A percentile compares a stretch with the other conserved stretches of the same genome.
Evolutionary conservation across 257 asterid genomes (phyloP).

Genomic region (Nicotiana sylvestris): DNA sequence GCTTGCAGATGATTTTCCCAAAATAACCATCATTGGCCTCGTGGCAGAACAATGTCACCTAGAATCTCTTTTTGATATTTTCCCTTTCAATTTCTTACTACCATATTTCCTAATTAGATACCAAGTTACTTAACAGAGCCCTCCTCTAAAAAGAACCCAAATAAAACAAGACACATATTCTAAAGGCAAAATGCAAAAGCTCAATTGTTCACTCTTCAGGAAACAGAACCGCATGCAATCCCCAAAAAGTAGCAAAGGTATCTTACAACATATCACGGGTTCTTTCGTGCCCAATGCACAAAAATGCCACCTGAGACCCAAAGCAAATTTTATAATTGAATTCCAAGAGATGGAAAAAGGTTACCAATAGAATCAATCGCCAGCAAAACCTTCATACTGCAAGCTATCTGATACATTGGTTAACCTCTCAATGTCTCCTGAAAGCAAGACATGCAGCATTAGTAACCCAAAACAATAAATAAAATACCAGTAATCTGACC

Average conservation of each 20-base stretch:
- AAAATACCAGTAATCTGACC: conserved; percentile 1
- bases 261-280: not conserved
- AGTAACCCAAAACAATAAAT: not conserved
- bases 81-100: too few species aligned
- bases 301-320: not conserved
- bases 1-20: too few species aligned
- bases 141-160: not conserved
- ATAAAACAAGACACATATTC: not conserved
- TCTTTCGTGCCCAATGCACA: not conserved
- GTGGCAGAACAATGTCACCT: too few species aligned
- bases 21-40: not conserved
- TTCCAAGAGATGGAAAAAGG: not conserved
- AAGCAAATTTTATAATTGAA: not conserved
- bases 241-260: not conserved
- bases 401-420: conserved; percentile 44
- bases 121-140: not conserved
- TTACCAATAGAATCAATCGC: conserved; percentile 31
- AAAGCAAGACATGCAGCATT: conserved; percentile 9
- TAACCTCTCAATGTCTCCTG: conserved; percentile 55
- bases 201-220: not conserved
- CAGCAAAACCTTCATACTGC: conserved; percentile 43
- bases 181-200: not conserved
- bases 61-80: too few species aligned
- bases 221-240: not conserved
- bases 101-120: too few species aligned